Base-by-base conservation (phyloP, 805 yeast species). In the Isabelozyma gotoi region DNA sequence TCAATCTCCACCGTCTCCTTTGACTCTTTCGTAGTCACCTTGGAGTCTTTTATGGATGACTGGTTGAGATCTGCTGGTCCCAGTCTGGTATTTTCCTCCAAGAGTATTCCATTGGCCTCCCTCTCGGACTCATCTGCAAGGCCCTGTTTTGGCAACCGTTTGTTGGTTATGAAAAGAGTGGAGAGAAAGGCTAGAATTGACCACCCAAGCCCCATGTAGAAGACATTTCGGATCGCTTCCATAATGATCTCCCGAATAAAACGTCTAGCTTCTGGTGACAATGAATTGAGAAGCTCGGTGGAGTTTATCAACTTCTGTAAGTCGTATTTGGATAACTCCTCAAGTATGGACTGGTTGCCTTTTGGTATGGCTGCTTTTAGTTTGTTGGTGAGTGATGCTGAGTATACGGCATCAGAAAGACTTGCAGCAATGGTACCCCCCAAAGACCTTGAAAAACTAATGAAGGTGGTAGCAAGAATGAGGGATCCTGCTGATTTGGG, bases 401-500 rank as follows among this genome's bases (percentile, higher is more conserved):
- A 56, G 51, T 71, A 73, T 7, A 69, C 67, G n/a, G 69, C 62
- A 45, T 74, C 76, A 3, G 73, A 67, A 15, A 75, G 56, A 32
- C 62, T 66, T 3, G 74, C 63, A 19, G 76, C 71, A 20, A 79
- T 32, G 1, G 81, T 66, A 36, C 77, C 74, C 16, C 77, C 77
- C 14, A 78, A 47, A 1, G 74, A 57, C 49, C 83, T 70, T 12
- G 57, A 55, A 52, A 76, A 76, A 47, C 69, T 67, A 44, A 75
- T 43, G 39, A 71, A 63, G 0, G 80, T 59, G 4, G 82, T 76
- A 2, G 77, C 66, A 57, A 78, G 55, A 38, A 80, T 75, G 5
- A 68, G 65, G 3, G 75, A 69, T 12, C 83, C 84, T 5, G 77
- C 69, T 1, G 65, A 56, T 46, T 77, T 74, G 27, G 84, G 82